These are phyloP conservation scores for Ogataea glucozyma DNA, from an alignment of 805 yeast genomes.

Conservation along the genomic window DNA sequence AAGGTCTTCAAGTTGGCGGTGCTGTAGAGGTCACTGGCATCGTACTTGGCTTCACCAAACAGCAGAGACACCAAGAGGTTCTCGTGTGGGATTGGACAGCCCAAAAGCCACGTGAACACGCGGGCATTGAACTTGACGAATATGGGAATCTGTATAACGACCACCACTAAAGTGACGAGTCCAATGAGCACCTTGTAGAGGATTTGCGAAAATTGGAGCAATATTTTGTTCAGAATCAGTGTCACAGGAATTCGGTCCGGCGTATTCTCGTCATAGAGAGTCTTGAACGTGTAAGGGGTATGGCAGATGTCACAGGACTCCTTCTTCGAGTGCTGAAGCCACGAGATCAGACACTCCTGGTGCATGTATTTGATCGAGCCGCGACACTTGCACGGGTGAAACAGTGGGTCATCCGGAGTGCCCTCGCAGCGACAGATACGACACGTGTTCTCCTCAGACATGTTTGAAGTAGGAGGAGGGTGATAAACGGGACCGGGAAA, in stretches of 20 bases:
- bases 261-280: constrained; percentile 41
- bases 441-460: constrained; percentile 56
- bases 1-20: constrained; percentile 7
- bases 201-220: constrained; percentile 18
- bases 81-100: constrained; percentile 49
- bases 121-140: constrained; percentile 58
- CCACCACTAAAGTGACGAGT: constrained; percentile 42
- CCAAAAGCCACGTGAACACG: constrained; percentile 55
- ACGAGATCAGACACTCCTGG: constrained; percentile 85
- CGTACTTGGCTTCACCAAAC: constrained; percentile 37
- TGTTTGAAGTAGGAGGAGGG: background rate
- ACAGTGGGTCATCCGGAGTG: constrained; percentile 74
- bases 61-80: constrained; percentile 37
- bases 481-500: background rate
- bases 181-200: constrained; percentile 26
- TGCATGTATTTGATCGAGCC: constrained; percentile 94
- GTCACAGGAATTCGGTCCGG: constrained; percentile 59
- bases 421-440: constrained; percentile 94
- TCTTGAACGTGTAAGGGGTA: constrained; percentile 56
- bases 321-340: constrained; percentile 74
- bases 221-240: constrained; percentile 44
- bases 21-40: constrained; percentile 7
- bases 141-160: constrained; percentile 55
- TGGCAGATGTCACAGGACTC: constrained; percentile 87
- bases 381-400: constrained; percentile 89